A percentile compares a stretch with the other conserved stretches of the same genome.
phyloP scores from a whole-genome alignment of 1,284 basidiomycete genomes.

The Rhodotorula sp. region DNA sequence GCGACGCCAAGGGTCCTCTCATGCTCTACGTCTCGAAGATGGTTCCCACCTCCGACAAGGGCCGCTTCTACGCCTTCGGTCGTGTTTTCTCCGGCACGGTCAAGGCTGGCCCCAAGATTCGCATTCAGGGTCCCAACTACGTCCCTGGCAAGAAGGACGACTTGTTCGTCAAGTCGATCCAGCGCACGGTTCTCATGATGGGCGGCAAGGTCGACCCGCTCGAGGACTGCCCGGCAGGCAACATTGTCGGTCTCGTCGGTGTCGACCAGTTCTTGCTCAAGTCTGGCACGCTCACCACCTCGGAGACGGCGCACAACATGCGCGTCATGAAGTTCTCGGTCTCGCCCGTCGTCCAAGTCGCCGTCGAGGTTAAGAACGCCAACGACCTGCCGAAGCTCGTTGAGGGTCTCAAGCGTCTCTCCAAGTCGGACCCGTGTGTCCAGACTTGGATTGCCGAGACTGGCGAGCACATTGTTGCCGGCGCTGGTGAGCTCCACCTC shows the following conservation, averaged over 20 bases:
- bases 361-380: constrained; percentile 99
- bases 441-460: constrained; percentile 90
- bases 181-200: constrained; percentile 99
- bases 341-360: constrained; percentile 98
- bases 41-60: constrained; percentile 98
- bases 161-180: constrained; percentile 95
- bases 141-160: constrained; percentile 98
- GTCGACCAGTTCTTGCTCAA: constrained; percentile 99
- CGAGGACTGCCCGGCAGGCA: constrained; percentile 98
- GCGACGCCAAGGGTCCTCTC: constrained; percentile 93
- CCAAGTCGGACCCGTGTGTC: constrained; percentile 99
- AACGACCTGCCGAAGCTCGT: constrained; percentile 98
- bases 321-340: constrained; percentile 99
- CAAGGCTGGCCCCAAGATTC: constrained; percentile 92
- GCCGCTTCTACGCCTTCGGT: constrained; percentile 99
- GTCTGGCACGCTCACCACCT: constrained; percentile 94
- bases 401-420: constrained; percentile 99
- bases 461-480: constrained; percentile 98
- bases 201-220: constrained; percentile 98
- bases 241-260: constrained; percentile 99
- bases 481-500: constrained; percentile 98
- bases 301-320: constrained; percentile 99
- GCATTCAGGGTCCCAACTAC: constrained; percentile 99
- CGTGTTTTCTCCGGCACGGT: constrained; percentile 99
- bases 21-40: constrained; percentile 99